These are phyloP conservation scores for Endotrypanum monterogeii DNA, from an alignment of 208 protist genomes.

Conservation along the genomic window DNA sequence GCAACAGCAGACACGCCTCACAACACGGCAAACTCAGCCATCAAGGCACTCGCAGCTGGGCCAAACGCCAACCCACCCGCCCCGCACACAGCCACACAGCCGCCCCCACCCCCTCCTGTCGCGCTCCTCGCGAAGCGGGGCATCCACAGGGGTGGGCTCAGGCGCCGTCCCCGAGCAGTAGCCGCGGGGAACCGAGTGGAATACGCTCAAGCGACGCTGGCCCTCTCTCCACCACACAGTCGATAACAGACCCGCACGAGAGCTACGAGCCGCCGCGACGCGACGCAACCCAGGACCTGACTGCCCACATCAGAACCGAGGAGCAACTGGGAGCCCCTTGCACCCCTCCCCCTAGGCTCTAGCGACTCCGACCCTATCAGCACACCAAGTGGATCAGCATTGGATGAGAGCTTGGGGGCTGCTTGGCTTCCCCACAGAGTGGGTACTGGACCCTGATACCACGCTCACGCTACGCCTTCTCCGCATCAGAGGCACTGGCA, in stretches of 20 bases:
- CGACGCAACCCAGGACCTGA: background rate
- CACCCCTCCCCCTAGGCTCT: background rate
- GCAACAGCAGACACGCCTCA: background rate
- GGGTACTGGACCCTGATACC: conserved; percentile 1
- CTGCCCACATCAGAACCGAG: background rate
- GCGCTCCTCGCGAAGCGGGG: background rate
- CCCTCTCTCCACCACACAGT: background rate
- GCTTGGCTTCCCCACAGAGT: conserved; percentile 2
- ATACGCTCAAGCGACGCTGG: background rate
- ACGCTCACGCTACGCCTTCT: background rate
- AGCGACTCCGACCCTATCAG: background rate
- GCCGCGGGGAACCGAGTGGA: background rate
- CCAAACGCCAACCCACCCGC: background rate
- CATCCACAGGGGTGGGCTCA: no score
- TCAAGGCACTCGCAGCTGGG: background rate
- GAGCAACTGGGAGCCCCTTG: background rate
- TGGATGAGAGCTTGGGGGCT: background rate
- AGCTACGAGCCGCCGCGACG: background rate
- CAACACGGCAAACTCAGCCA: background rate
- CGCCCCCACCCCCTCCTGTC: background rate
- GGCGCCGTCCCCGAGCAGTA: background rate
- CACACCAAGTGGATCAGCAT: background rate
- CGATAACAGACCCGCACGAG: background rate
- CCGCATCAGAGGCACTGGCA: no score
- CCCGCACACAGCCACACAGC: background rate